These are phyloP conservation scores for Backusella sp. DNA, from an alignment of 192 early-diverging fungal genomes.

Conservation along the genomic window DNA sequence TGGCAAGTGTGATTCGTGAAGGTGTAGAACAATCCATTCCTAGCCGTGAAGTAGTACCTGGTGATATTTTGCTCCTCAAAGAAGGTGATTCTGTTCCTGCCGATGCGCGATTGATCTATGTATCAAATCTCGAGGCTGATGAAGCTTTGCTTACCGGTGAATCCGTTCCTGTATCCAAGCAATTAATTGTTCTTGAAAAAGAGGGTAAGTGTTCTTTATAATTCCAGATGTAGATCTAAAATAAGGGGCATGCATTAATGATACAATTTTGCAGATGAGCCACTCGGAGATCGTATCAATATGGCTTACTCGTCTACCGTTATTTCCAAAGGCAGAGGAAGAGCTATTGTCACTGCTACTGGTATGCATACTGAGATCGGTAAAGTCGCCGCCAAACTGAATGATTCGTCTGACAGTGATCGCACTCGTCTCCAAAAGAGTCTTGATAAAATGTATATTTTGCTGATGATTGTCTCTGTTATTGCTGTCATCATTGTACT, in stretches of 20 bases:
- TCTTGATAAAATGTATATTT: conserved; percentile 74
- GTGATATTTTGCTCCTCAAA: conserved; percentile 88
- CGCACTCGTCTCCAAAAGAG: conserved; percentile 63
- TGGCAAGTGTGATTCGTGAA: conserved; percentile 84
- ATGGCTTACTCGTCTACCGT: conserved; percentile 88
- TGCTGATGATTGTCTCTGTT: conserved; percentile 67
- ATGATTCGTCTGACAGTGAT: conserved; percentile 48
- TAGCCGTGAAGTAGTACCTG: conserved; percentile 79
- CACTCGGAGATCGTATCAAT: conserved; percentile 91
- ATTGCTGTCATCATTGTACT: conserved; percentile 82
- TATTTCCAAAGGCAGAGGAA: conserved; percentile 86
- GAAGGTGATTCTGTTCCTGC: conserved; percentile 92
- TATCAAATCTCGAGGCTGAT: conserved; percentile 89
- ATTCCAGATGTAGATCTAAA: not conserved
- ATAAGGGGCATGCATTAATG: not conserved
- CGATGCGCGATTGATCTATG: conserved; percentile 78
- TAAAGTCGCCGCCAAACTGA: conserved; percentile 81
- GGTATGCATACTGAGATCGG: conserved; percentile 91
- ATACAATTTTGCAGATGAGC: conserved; percentile 42
- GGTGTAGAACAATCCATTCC: conserved; percentile 71
- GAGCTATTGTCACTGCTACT: conserved; percentile 84
- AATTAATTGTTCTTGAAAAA: conserved; percentile 17
- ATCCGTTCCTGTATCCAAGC: conserved; percentile 76
- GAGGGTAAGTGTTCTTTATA: conserved; percentile 4
- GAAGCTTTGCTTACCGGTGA: conserved; percentile 95